Evolutionary conservation across 2,329 filamentous ascomycete genomes (phyloP), one percentile per base, ranked within the genome.

Genomic region (Emergomyces africanus): DNA sequence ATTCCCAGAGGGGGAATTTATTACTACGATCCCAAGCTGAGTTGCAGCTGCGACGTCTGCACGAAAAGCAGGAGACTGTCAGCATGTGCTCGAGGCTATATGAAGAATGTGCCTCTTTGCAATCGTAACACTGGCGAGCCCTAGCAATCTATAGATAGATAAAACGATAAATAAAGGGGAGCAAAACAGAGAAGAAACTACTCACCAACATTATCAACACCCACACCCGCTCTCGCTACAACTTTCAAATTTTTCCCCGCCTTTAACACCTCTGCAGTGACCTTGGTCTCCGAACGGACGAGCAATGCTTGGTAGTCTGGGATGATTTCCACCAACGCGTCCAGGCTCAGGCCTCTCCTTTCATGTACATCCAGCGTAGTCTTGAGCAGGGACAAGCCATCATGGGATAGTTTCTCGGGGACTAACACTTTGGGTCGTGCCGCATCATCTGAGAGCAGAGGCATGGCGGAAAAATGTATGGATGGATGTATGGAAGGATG

Each of bases 271-370:
- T 80, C 75, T 0, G 85, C 80, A 0, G 86, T 91, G 61, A 92
- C 88, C 68, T 90, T 87, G 1, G 88, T 92, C 73, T 90, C 88
- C 42, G 88, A 91, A 2, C 88, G 84, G 46, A 92, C 84, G 61
- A 92, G 88, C 57, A 92, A 79, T 23, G 86, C 89, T 54, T 90
- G 83, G 70, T 91, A 91, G 25, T 80, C 75, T 0, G 83, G 81
- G 60, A 92, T 90, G 60, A 86, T 79, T n/a, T 75, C 64, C 48
- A 85, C 72, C 23, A 92, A 78, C 63, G 90, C 81, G 1, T 83
- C 77, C 0, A 85, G 72, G 2, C 79, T 79, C 18, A 91, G 74
- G 0, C 81, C 82, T 55, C 82, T 81, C 57, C 80, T 81, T 63
- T 84, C 83, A 68, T 92, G 83, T 39, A 92, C 86, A 25, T 89